A percentile compares a stretch with the other conserved stretches of the same genome.
Evolutionary conservation across 305 asterid species (phyloP).

Genomic region (Salvia sclarea): DNA sequence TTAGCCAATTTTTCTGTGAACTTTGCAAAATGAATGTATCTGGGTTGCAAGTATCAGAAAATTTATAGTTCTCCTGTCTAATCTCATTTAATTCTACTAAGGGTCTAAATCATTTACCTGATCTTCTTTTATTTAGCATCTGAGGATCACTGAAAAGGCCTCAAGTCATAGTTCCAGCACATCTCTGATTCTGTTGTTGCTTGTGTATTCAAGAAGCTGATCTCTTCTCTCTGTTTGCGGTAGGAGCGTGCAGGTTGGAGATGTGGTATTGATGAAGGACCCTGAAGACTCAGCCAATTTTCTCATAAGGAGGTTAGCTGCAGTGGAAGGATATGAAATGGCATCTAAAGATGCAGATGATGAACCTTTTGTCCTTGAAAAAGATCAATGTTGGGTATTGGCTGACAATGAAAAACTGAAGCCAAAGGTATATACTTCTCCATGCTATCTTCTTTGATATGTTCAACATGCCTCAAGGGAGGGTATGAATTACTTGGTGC

Average conservation of each 20-base stretch:
- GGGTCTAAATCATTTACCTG: not conserved
- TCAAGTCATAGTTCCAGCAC: not conserved
- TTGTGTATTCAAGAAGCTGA: slow-evolving; percentile 15
- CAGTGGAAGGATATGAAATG: slow-evolving; percentile 85
- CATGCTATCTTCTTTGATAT: not conserved
- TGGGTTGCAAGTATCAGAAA: not conserved
- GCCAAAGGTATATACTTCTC: slow-evolving; percentile 54
- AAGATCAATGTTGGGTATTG: slow-evolving; percentile 87
- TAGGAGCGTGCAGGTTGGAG: slow-evolving; percentile 76
- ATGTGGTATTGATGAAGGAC: slow-evolving; percentile 77
- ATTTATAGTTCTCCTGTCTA: not conserved
- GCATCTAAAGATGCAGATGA: slow-evolving; percentile 67
- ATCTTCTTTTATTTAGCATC: not conserved
- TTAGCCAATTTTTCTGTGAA: not conserved
- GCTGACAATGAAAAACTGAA: slow-evolving; percentile 70
- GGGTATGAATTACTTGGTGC: not conserved
- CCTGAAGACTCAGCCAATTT: slow-evolving; percentile 51
- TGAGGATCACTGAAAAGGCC: not conserved
- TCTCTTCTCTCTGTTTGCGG: slow-evolving; percentile 18
- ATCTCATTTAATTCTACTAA: not conserved
- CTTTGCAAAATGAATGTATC: not conserved
- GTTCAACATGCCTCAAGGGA: not conserved
- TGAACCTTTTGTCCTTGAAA: slow-evolving; percentile 72
- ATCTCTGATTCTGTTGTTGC: not conserved
- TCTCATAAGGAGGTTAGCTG: slow-evolving; percentile 88